Evolutionary conservation across 805 yeast species (phyloP).

Genomic region (Yamadazyma takamatsuzukensis): DNA sequence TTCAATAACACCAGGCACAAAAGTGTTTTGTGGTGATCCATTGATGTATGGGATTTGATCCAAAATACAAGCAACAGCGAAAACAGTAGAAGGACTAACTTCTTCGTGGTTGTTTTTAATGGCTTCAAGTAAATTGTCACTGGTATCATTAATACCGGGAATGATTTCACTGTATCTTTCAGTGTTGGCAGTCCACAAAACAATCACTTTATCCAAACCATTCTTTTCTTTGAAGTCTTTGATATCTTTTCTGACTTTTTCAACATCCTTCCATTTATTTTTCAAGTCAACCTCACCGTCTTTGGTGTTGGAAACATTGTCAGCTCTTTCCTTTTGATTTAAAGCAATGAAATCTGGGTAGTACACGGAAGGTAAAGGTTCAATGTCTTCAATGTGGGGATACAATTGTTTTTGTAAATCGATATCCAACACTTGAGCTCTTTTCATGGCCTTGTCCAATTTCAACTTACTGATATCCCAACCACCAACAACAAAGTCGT

Average conservation of each 20-base stretch:
- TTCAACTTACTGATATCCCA: slow-evolving; percentile 86
- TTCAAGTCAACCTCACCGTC: slow-evolving; percentile 48
- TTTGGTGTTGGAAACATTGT: slow-evolving; percentile 69
- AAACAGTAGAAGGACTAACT: slow-evolving; percentile 88
- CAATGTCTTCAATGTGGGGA: slow-evolving; percentile 55
- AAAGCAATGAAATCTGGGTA: slow-evolving; percentile 97
- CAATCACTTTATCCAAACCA: slow-evolving; percentile 78
- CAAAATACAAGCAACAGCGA: slow-evolving; percentile 89
- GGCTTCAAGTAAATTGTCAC: slow-evolving; percentile 69
- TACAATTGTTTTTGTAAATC: slow-evolving; percentile 76
- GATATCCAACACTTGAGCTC: slow-evolving; percentile 83
- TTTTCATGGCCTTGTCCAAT: slow-evolving; percentile 72
- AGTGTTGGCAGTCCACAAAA: slow-evolving; percentile 96
- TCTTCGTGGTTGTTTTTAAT: slow-evolving; percentile 79
- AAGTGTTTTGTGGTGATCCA: slow-evolving; percentile 97
- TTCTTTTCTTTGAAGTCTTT: slow-evolving; percentile 69
- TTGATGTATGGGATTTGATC: slow-evolving; percentile 89
- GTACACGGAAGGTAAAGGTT: slow-evolving; percentile 81
- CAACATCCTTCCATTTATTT: slow-evolving; percentile 87
- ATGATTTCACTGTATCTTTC: slow-evolving; percentile 83
- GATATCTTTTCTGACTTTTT: slow-evolving; percentile 80
- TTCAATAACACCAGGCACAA: slow-evolving; percentile 92
- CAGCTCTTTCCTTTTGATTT: slow-evolving; percentile 88
- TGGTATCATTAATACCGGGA: slow-evolving; percentile 82
- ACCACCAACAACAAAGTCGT: slow-evolving; percentile 85